Conservation (phyloP, 352 stramenopile genomes). For the Peronospora tabacina region DNA sequence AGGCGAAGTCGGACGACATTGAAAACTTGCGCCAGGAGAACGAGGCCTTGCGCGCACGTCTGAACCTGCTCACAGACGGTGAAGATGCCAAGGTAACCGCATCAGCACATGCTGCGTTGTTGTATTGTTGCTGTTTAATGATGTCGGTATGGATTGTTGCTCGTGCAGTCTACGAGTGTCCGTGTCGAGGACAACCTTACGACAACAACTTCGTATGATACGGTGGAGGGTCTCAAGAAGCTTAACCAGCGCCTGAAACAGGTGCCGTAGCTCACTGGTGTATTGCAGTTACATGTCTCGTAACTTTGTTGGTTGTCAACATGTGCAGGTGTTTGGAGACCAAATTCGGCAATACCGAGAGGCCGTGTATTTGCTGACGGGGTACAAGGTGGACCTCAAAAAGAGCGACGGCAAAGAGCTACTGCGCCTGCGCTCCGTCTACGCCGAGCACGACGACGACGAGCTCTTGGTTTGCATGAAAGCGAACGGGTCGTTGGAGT, state of each 20-base stretch:
- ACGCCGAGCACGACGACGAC: conserved; percentile 79
- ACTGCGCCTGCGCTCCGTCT: conserved; percentile 71
- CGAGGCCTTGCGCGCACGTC: conserved; percentile 38
- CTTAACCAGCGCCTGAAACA: conserved; percentile 85
- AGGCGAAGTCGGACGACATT: conserved; percentile 32
- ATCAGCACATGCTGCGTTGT: not conserved
- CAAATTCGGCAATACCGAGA: conserved; percentile 87
- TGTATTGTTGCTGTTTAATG: not conserved
- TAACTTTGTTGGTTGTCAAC: not conserved
- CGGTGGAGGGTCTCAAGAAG: conserved; percentile 77
- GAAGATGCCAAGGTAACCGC: conserved; percentile 26
- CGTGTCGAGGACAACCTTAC: conserved; percentile 38
- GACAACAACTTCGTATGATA: conserved; percentile 78
- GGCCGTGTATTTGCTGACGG: conserved; percentile 83
- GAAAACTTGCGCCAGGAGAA: conserved; percentile 47
- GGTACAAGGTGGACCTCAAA: conserved; percentile 84
- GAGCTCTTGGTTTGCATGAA: conserved; percentile 83
- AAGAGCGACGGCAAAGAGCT: conserved; percentile 74
- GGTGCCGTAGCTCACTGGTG: conserved; percentile 17
- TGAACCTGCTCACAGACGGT: conserved; percentile 30
- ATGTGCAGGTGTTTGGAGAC: conserved; percentile 66
- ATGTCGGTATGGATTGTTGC: not conserved
- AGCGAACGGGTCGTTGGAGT: conserved; percentile 54
- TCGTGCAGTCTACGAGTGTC: conserved; percentile 12
- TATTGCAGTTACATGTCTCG: not conserved